These are phyloP conservation scores for Fusarium torulosum DNA, from an alignment of 2,329 filamentous ascomycete species.

Conservation along the genomic window DNA sequence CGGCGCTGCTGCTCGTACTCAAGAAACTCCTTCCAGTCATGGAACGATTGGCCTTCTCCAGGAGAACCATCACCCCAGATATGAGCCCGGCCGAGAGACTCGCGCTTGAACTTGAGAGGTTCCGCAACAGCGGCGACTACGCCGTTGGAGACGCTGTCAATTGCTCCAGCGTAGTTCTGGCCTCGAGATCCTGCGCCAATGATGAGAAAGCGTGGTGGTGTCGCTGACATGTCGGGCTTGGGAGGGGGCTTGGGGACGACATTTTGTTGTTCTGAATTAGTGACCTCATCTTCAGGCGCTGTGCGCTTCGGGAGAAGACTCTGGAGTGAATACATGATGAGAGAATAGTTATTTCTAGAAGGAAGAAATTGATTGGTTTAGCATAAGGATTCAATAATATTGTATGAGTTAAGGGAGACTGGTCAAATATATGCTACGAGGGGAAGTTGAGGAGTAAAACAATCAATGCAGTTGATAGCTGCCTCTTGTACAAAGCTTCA, in stretches of 20 bases:
- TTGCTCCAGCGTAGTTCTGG: conserved; percentile 77
- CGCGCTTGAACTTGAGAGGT: conserved; percentile 81
- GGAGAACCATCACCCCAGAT: conserved; percentile 74
- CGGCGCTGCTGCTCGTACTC: conserved; percentile 76
- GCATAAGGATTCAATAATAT: background rate
- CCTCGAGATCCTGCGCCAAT: conserved; percentile 88
- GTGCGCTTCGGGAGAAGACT: conserved; percentile 39
- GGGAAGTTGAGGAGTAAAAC: conserved; percentile 4
- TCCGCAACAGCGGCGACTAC: conserved; percentile 84
- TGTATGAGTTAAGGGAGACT: conserved; percentile 1
- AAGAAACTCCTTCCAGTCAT: conserved; percentile 81
- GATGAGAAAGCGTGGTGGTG: conserved; percentile 76
- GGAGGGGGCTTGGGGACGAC: conserved; percentile 51
- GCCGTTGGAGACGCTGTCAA: conserved; percentile 73
- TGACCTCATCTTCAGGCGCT: conserved; percentile 17
- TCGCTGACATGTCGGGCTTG: conserved; percentile 60
- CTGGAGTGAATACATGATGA: conserved; percentile 40
- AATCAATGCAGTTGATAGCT: background rate
- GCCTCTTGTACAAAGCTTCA: conserved; percentile 12
- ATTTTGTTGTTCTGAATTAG: conserved; percentile 41
- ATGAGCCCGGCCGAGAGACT: conserved; percentile 75
- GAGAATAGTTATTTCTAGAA: background rate
- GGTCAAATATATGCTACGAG: conserved; percentile 15
- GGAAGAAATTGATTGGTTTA: background rate
- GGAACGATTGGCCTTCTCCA: conserved; percentile 75